Conservation (phyloP, 345 rosid genomes). For the Gossypium bickii region DNA sequence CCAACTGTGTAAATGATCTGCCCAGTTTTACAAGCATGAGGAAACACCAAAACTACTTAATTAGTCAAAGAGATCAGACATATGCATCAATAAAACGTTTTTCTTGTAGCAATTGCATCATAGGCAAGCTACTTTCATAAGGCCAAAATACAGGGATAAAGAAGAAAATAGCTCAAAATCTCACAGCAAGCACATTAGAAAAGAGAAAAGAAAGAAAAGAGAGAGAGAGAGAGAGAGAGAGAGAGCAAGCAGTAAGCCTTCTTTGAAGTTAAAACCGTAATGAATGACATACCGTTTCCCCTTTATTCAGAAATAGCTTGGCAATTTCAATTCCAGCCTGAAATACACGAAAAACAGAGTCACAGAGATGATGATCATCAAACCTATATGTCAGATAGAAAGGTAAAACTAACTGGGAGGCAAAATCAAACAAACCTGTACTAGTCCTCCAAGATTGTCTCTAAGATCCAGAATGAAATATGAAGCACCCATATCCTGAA, state of each 20-base stretch:
- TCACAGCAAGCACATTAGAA: background rate
- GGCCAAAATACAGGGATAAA: slow-evolving; percentile 1
- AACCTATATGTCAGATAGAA: background rate
- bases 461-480: slow-evolving; percentile 86
- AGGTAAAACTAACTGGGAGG: background rate
- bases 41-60: slow-evolving; percentile 6
- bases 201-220: background rate
- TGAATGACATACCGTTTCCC: slow-evolving; percentile 59
- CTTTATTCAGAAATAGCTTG: slow-evolving; percentile 82
- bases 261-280: slow-evolving; percentile 8
- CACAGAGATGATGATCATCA: slow-evolving; percentile 8
- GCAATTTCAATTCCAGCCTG: slow-evolving; percentile 98
- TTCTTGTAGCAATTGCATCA: background rate
- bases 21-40: slow-evolving; percentile 16
- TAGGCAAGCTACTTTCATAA: background rate
- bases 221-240: background rate
- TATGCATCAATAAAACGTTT: background rate
- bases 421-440: slow-evolving; percentile 50
- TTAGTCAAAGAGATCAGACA: slow-evolving; percentile 9
- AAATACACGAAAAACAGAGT: slow-evolving; percentile 21
- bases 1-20: slow-evolving; percentile 88
- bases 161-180: slow-evolving; percentile 6
- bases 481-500: slow-evolving; percentile 82
- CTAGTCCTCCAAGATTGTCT: slow-evolving; percentile 97
- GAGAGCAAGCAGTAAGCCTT: background rate